phyloP scores from a whole-genome alignment of 2,329 filamentous ascomycete genomes.

The Colletotrichum acutatum region DNA sequence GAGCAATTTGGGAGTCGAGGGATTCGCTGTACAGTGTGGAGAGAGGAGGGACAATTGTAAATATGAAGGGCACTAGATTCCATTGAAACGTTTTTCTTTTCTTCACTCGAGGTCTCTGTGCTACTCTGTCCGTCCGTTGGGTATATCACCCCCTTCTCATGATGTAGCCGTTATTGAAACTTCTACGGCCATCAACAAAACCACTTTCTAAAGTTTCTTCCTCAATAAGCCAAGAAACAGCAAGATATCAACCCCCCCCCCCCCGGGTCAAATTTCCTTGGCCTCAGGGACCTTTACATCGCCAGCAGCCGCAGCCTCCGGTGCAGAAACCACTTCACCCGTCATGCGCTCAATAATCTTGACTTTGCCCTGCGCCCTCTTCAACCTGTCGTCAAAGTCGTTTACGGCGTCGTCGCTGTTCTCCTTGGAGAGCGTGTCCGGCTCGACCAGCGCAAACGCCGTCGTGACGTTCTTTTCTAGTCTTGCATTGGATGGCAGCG shows the following conservation, averaged over 20 bases:
- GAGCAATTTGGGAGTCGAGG: constrained; percentile 40
- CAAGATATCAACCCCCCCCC: no score
- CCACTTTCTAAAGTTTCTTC: neutral
- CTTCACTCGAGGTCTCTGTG: neutral
- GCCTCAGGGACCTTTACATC: neutral
- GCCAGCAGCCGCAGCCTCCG: neutral
- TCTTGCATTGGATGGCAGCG: constrained; percentile 66
- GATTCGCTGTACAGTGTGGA: constrained; percentile 39
- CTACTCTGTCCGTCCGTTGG: neutral
- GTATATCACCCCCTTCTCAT: neutral
- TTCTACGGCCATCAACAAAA: neutral
- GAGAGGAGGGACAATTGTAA: constrained; percentile 39
- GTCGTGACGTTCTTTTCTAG: constrained; percentile 81
- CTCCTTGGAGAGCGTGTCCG: constrained; percentile 78
- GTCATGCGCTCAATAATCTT: constrained; percentile 84
- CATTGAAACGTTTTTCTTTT: constrained; percentile 32
- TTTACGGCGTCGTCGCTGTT: constrained; percentile 92
- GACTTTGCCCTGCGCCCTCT: constrained; percentile 83
- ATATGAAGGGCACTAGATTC: constrained; percentile 45
- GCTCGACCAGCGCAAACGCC: constrained; percentile 82
- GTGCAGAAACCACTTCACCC: constrained; percentile 46
- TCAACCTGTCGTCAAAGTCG: constrained; percentile 90
- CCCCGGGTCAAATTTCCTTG: neutral
- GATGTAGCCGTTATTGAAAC: neutral
- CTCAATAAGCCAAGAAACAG: neutral